phyloP scores from a whole-genome alignment of 805 yeast genomes.

The Cyberlindnera maclurae region DNA sequence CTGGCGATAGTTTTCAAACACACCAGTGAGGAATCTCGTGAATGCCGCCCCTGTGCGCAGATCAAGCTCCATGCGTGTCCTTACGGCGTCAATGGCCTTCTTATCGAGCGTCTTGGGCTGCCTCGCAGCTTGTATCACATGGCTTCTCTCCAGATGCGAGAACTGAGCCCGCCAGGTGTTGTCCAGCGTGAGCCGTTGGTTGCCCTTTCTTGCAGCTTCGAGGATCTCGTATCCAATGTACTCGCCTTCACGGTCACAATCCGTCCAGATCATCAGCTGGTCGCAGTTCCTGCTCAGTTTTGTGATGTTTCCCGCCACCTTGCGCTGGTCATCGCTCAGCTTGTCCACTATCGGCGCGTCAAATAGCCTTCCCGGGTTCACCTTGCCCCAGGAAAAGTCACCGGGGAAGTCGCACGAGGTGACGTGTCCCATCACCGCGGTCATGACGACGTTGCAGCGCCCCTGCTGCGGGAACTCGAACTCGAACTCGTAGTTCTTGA shows the following conservation, averaged over 20 bases:
- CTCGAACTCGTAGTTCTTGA: conserved; percentile 72
- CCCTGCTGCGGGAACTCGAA: conserved; percentile 61
- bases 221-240: conserved; percentile 81
- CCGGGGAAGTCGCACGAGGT: conserved; percentile 57
- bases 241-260: conserved; percentile 96
- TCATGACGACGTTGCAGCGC: conserved; percentile 75
- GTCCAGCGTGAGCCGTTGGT: conserved; percentile 37
- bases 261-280: conserved; percentile 90
- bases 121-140: conserved; percentile 67
- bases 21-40: conserved; percentile 68
- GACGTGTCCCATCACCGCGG: conserved; percentile 87
- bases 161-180: conserved; percentile 71
- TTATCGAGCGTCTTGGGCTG: conserved; percentile 58
- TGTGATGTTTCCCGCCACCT: conserved; percentile 59
- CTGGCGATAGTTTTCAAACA: conserved; percentile 28
- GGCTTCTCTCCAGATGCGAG: conserved; percentile 77
- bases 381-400: conserved; percentile 47
- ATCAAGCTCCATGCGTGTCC: conserved; percentile 81
- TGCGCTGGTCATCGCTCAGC: conserved; percentile 33
- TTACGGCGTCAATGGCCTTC: conserved; percentile 74
- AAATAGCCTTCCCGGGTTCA: conserved; percentile 59
- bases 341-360: conserved; percentile 55
- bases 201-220: conserved; percentile 51
- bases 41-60: conserved; percentile 83
- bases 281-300: conserved; percentile 55